Percentiles rank a stretch among this genome's conserved stretches.
Conservation (phyloP, 257 asterid genomes). For the Solanum clarkiae region DNA sequence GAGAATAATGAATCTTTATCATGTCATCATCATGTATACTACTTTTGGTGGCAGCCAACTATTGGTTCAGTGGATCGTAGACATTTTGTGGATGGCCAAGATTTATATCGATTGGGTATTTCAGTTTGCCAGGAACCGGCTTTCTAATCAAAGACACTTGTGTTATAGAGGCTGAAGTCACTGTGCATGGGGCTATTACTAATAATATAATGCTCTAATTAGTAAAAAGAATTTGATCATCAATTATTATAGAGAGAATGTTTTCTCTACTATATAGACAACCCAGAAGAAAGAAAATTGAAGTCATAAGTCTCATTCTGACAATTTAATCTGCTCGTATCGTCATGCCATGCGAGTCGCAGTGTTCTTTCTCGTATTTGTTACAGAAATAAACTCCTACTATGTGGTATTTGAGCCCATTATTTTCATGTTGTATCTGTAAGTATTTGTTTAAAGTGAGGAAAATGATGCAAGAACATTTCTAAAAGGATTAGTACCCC, state of each 20-base stretch:
- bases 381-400: background rate
- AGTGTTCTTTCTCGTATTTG: background rate
- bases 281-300: background rate
- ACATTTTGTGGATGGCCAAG: constrained; percentile 48
- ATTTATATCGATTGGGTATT: constrained; percentile 29
- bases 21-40: background rate
- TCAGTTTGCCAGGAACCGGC: constrained; percentile 15
- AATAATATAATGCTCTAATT: background rate
- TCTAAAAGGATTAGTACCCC: background rate
- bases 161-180: constrained; percentile 49
- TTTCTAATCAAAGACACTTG: constrained; percentile 31
- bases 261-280: background rate
- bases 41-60: constrained; percentile 33
- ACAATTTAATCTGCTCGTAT: no score
- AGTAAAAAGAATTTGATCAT: background rate
- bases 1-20: background rate
- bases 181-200: constrained; percentile 35
- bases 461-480: background rate
- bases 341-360: no score
- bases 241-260: background rate
- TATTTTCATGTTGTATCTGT: background rate
- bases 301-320: background rate
- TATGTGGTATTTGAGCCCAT: background rate
- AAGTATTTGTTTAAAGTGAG: background rate
- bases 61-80: constrained; percentile 44